Conservation (phyloP, 2,329 filamentous ascomycete species). For the Cordyceps militaris region DNA sequence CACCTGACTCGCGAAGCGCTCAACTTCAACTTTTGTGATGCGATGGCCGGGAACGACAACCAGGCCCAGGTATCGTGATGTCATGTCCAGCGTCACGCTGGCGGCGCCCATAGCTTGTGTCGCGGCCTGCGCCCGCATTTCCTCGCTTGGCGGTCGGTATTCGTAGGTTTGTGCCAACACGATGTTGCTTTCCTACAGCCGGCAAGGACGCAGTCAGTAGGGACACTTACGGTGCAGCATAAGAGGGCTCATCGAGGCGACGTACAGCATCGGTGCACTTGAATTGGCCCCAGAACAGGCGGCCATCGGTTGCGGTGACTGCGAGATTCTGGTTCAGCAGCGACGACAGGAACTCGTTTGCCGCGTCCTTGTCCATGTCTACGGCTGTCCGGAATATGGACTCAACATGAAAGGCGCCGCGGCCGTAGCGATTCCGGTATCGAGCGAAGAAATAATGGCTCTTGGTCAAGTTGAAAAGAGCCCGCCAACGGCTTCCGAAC, state of each 20-base stretch:
- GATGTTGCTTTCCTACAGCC: conserved; percentile 69
- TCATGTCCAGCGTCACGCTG: conserved; percentile 61
- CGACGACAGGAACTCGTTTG: conserved; percentile 50
- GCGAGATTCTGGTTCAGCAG: conserved; percentile 74
- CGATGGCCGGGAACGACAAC: conserved; percentile 84
- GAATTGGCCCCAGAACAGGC: conserved; percentile 83
- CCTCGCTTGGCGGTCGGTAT: conserved; percentile 66
- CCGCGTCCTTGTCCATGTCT: conserved; percentile 44
- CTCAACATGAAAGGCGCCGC: background rate
- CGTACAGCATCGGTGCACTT: conserved; percentile 89
- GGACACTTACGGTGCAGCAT: background rate
- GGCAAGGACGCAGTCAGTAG: conserved; percentile 16
- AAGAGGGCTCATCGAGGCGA: background rate
- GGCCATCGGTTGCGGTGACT: conserved; percentile 71
- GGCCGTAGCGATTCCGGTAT: background rate
- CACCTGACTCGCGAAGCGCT: conserved; percentile 60
- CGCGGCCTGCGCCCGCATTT: conserved; percentile 34
- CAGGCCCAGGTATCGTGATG: conserved; percentile 77
- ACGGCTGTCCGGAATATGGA: background rate
- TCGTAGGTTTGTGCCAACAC: conserved; percentile 83
- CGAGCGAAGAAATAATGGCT: background rate
- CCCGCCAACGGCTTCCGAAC: background rate
- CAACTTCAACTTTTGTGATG: conserved; percentile 81
- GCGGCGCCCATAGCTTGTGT: conserved; percentile 28
- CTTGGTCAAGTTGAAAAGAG: background rate